Base-by-base conservation (phyloP, 129 eudicot species). In the Escallonia rubra region DNA sequence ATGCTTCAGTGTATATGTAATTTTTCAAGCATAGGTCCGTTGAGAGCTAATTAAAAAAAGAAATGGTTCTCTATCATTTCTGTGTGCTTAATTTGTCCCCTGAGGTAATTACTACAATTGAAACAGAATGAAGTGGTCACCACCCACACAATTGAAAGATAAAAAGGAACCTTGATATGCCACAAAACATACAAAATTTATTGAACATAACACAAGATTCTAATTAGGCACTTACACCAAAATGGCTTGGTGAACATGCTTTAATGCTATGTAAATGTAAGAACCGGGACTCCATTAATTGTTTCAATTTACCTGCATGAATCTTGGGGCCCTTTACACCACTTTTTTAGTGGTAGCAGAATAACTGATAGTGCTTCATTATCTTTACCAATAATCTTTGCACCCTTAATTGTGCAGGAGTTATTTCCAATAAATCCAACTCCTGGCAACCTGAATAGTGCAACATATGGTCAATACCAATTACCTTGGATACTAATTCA, bases 401-500 rank as follows among this genome's bases (percentile, higher is more conserved):
- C 97, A 78, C 99, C 96, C 72, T 90, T 89, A 57, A 79, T 85
- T 2, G 87, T 87, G 49, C 97, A 90, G 61, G 97, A 87, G 79
- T 87, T 85, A 64, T 71, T 85, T 94, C 99, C 77, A 90, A 48
- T 73, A 77, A 72, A 86, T 90, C 90, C 80, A 90, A 79, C 43
- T 76, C 85, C 73, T 83, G 84, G 74, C 93, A 85, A 68, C 96
- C 99, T 94, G 87, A 72, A 77, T 50, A n/a, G n/a, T n/a, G n/a
- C n/a, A n/a, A n/a, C n/a, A n/a, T n/a, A 57, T 53, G 43, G 64
- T n/a, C 64, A 62, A n/a, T 10, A 45, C 23, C 11, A 42, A 38
- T 15, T 10, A 2, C 45, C 8, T 13, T 14, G 3, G 4, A n/a
- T 2, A 9, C 7, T 8, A 64, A 38, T 13, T 57, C 39, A 38